A percentile compares a stretch with the other conserved stretches of the same genome.
Conservation (phyloP, 2,329 filamentous ascomycete genomes). For the Pyricularia pennisetigena region DNA sequence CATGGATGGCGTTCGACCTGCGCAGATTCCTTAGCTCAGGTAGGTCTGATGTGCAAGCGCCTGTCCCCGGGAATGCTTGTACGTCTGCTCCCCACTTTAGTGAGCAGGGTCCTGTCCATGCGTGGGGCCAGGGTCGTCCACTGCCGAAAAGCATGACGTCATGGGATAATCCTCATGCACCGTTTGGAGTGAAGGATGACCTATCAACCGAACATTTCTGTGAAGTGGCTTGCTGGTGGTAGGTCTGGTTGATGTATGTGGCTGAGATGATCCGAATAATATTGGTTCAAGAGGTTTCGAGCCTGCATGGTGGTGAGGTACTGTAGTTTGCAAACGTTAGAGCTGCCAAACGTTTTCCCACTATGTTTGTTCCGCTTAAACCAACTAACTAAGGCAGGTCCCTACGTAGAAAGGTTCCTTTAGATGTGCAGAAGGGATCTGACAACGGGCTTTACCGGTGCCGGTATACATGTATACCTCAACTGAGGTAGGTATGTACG, state of each 20-base stretch:
- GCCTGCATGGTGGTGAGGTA: no score
- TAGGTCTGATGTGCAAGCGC: not conserved
- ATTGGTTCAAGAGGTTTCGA: no score
- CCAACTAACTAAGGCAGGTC: no score
- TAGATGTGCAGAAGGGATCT: no score
- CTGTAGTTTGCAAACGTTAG: no score
- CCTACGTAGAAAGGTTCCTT: no score
- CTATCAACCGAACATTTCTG: not conserved
- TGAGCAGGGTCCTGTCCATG: not conserved
- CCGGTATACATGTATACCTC: no score
- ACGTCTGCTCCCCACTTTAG: not conserved
- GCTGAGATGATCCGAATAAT: not conserved
- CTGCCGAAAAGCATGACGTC: not conserved
- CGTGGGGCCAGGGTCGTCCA: not conserved
- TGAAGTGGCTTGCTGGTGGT: not conserved
- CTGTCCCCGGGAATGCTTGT: not conserved
- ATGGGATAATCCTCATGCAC: not conserved
- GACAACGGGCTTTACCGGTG: no score
- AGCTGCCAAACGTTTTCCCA: no score
- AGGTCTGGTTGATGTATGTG: not conserved
- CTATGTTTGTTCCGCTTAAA: no score
- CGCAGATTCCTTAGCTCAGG: not conserved
- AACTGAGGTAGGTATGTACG: no score
- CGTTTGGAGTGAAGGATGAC: not conserved
- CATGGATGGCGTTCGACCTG: not conserved